These are phyloP conservation scores for Lentinula sp. DNA, from an alignment of 768 basidiomycete genomes.

Conservation along the genomic window DNA sequence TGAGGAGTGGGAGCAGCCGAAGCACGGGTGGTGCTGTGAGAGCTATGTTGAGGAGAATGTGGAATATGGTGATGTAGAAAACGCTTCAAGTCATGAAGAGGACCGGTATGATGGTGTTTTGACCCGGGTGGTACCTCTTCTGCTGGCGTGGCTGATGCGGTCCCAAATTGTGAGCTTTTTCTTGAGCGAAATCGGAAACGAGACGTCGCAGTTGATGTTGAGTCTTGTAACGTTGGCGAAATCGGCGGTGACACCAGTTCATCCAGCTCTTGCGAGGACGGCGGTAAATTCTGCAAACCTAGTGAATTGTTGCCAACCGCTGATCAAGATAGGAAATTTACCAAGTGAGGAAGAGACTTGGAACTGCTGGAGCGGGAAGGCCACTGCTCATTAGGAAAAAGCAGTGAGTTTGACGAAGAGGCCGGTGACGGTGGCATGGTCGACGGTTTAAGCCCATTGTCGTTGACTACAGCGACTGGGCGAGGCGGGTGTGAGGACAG, in stretches of 20 bases:
- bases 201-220: conserved; percentile 9
- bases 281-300: not conserved
- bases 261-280: not conserved
- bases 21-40: conserved; percentile 14
- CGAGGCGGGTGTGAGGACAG: conserved; percentile 3
- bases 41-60: conserved; percentile 21
- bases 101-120: conserved; percentile 24
- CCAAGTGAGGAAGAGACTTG: conserved; percentile 3
- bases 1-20: conserved; percentile 19
- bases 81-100: conserved; percentile 88
- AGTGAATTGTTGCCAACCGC: not conserved
- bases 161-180: not conserved
- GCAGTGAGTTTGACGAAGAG: not conserved
- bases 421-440: not conserved
- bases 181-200: conserved; percentile 19
- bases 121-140: conserved; percentile 17
- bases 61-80: conserved; percentile 92
- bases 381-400: not conserved
- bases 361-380: conserved; percentile 1
- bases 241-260: conserved; percentile 5
- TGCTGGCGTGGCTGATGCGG: conserved; percentile 13
- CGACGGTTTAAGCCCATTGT: not conserved
- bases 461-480: not conserved
- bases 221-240: conserved; percentile 13
- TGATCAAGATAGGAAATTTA: not conserved